Evolutionary conservation across 1,284 basidiomycete species (phyloP).

Genomic region (Boletellus sp.): DNA sequence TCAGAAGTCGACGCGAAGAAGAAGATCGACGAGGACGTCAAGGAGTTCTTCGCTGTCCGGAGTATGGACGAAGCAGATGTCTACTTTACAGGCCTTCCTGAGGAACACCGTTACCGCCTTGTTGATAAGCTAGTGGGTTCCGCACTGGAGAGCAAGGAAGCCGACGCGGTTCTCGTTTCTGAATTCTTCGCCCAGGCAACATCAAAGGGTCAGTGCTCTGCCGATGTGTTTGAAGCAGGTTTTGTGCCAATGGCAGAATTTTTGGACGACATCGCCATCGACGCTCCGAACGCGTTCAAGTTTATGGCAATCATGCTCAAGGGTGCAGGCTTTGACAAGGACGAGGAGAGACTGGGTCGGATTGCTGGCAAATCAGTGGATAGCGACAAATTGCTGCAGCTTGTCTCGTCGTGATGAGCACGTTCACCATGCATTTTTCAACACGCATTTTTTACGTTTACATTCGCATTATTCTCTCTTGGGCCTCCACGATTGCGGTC

Average conservation of each 20-base stretch:
- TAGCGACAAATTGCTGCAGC: constrained; percentile 53
- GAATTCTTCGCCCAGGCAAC: constrained; percentile 60
- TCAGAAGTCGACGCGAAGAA: constrained; percentile 69
- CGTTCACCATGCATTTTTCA: constrained; percentile 16
- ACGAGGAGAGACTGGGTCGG: constrained; percentile 53
- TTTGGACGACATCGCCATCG: constrained; percentile 84
- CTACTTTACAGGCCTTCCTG: constrained; percentile 73
- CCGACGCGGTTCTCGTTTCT: constrained; percentile 78
- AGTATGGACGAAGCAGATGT: constrained; percentile 84
- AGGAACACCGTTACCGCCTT: constrained; percentile 59
- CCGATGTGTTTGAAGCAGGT: constrained; percentile 64
- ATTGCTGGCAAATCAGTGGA: constrained; percentile 60
- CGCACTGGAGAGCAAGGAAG: constrained; percentile 79
- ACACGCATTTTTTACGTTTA: constrained; percentile 9
- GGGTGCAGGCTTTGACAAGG: constrained; percentile 56
- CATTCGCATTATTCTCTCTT: constrained; percentile 13
- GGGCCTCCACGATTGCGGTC: constrained; percentile 13
- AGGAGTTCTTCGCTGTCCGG: constrained; percentile 74
- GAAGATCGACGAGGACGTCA: constrained; percentile 78
- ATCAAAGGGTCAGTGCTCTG: constrained; percentile 51
- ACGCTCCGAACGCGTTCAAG: constrained; percentile 83
- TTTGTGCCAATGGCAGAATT: constrained; percentile 67
- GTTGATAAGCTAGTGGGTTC: constrained; percentile 72
- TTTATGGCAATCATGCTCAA: constrained; percentile 75
- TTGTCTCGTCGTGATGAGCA: constrained; percentile 47